Percentiles rank a stretch among this genome's conserved stretches.
Conservation (phyloP, 169 alveolate genomes). For the Eimeria nieschulzi region DNA sequence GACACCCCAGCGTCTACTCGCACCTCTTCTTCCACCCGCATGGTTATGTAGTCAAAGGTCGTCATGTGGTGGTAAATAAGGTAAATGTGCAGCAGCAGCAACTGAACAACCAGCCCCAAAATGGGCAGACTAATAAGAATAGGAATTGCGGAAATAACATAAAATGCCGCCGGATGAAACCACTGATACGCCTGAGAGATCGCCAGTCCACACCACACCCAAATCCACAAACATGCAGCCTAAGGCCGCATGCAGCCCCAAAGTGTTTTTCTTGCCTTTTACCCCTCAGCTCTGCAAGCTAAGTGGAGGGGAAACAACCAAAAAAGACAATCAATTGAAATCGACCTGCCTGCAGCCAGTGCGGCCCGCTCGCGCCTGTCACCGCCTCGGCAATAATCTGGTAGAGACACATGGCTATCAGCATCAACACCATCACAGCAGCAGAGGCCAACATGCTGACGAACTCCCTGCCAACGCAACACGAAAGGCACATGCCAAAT, state of each 20-base stretch:
- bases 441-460: not conserved
- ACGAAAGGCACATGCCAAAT: not conserved
- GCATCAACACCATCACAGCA: conserved; percentile 5
- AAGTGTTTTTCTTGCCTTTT: too few species aligned
- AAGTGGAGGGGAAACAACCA: not conserved
- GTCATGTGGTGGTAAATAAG: conserved; percentile 63
- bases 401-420: not conserved
- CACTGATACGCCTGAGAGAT: conserved; percentile 56
- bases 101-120: conserved; percentile 56
- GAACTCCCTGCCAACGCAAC: conserved; percentile 4
- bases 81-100: conserved; percentile 68
- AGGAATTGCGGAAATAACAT: conserved; percentile 5
- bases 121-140: conserved; percentile 33
- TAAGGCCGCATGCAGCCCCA: not conserved
- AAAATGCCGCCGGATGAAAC: conserved; percentile 17
- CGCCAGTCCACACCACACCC: too few species aligned
- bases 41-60: conserved; percentile 70
- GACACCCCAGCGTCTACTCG: not conserved
- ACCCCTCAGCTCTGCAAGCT: not conserved
- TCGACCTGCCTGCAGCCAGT: not conserved
- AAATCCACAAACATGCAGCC: not conserved
- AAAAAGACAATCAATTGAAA: not conserved
- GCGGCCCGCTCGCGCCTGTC: not conserved
- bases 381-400: not conserved
- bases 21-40: conserved; percentile 73